Conservation (phyloP, 768 basidiomycete genomes). For the Hericium coralloides region DNA sequence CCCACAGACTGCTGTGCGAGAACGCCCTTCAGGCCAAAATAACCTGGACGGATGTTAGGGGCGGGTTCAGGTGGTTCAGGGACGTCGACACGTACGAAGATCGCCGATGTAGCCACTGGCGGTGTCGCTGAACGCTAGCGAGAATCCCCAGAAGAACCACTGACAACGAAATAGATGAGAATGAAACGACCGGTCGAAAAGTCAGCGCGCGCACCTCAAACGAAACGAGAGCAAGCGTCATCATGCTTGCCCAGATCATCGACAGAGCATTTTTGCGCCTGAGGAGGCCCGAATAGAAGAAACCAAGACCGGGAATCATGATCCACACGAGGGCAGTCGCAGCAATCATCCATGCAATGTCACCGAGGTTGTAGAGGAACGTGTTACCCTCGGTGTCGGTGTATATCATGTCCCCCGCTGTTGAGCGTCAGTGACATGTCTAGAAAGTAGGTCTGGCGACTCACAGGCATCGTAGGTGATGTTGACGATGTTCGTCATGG, state of each 20-base stretch:
- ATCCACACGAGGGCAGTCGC: conserved; percentile 74
- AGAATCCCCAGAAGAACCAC: conserved; percentile 99
- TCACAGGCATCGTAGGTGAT: conserved; percentile 18
- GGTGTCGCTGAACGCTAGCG: conserved; percentile 79
- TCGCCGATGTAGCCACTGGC: conserved; percentile 76
- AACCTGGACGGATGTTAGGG: conserved; percentile 37
- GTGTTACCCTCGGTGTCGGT: conserved; percentile 14
- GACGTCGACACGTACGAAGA: conserved; percentile 43
- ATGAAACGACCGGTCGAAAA: neutral
- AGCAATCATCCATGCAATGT: conserved; percentile 62
- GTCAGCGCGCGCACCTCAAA: conserved; percentile 51
- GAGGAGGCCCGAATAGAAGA: conserved; percentile 86
- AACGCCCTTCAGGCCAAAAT: conserved; percentile 80
- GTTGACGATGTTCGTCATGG: conserved; percentile 17
- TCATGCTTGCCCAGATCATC: conserved; percentile 78
- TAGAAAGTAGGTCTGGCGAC: neutral
- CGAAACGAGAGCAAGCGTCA: conserved; percentile 67
- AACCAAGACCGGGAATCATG: conserved; percentile 63
- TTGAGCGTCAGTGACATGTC: neutral
- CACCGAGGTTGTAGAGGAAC: conserved; percentile 47
- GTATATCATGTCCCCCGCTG: conserved; percentile 33
- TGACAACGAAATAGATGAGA: conserved; percentile 25
- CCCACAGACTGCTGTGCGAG: conserved; percentile 69
- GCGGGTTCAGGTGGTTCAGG: too few species aligned
- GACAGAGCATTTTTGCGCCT: conserved; percentile 89